A percentile compares a stretch with the other conserved stretches of the same genome.
Conservation (phyloP, 148 eudicot species). For the Rhododendron simsii region DNA sequence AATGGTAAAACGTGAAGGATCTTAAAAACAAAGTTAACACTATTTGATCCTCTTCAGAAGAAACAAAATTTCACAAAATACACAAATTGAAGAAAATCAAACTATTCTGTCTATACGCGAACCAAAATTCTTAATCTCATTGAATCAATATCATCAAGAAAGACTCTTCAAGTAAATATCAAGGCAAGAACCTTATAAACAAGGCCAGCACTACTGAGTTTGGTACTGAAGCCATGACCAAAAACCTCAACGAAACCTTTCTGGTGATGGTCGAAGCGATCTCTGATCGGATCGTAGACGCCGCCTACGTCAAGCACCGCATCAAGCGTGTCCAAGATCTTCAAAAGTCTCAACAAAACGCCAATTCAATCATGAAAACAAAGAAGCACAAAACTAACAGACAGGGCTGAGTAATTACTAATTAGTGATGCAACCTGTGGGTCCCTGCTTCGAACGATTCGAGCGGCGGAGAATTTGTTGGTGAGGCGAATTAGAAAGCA, state of each 20-base stretch:
- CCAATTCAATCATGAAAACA: not conserved
- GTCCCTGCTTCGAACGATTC: constrained; percentile 45
- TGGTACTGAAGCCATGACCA: constrained; percentile 19
- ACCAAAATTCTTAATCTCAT: not conserved
- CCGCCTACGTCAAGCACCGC: constrained; percentile 59
- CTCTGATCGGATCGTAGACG: constrained; percentile 33
- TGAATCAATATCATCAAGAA: not conserved
- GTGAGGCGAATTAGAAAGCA: constrained; percentile 48
- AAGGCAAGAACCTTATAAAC: constrained; percentile 36
- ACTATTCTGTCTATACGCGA: not conserved
- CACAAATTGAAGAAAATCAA: not conserved
- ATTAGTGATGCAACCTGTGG: constrained; percentile 19
- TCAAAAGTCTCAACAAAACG: not conserved
- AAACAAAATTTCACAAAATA: not conserved
- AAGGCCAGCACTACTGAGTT: constrained; percentile 54
- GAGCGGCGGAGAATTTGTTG: constrained; percentile 31
- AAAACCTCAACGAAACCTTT: constrained; percentile 47
- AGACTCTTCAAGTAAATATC: not conserved
- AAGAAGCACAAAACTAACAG: not conserved
- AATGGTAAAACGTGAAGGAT: not conserved
- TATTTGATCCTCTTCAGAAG: not conserved
- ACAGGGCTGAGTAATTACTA: not conserved
- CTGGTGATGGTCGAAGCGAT: constrained; percentile 54
- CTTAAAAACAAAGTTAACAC: not conserved
- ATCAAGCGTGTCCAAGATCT: constrained; percentile 48